A percentile compares a stretch with the other conserved stretches of the same genome.
These are phyloP conservation scores for Triangularia verruculosa DNA, from an alignment of 2,329 filamentous ascomycete genomes.

Conservation along the genomic window DNA sequence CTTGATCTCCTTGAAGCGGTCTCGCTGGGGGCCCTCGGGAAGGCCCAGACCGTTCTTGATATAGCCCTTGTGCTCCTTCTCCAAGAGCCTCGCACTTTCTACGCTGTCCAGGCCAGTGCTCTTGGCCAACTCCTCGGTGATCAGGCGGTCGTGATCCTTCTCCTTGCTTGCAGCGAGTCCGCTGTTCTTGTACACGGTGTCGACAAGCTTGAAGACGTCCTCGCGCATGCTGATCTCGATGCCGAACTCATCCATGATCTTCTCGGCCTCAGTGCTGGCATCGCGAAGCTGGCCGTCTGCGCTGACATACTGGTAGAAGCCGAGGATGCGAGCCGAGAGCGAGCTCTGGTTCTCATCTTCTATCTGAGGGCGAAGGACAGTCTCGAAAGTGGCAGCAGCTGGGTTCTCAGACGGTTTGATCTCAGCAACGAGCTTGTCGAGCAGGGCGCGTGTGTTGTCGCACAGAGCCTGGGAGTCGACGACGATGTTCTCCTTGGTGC, in stretches of 20 bases:
- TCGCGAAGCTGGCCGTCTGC: constrained; percentile 65
- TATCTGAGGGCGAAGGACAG: constrained; percentile 64
- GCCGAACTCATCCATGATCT: constrained; percentile 70
- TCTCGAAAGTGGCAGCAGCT: constrained; percentile 52
- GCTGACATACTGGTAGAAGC: constrained; percentile 79
- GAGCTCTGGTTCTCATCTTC: constrained; percentile 66
- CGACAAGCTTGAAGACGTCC: constrained; percentile 69
- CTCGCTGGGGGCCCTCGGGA: constrained; percentile 65
- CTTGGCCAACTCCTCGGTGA: constrained; percentile 27
- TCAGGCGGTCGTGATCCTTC: constrained; percentile 46
- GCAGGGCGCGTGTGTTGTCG: constrained; percentile 57
- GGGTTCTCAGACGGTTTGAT: constrained; percentile 49
- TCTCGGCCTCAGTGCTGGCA: constrained; percentile 73
- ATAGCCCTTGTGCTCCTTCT: constrained; percentile 75
- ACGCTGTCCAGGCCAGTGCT: constrained; percentile 43
- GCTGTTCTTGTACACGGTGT: constrained; percentile 53
- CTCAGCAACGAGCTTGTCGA: constrained; percentile 66
- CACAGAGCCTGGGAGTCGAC: constrained; percentile 65
- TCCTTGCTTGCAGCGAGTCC: constrained; percentile 46
- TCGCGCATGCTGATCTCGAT: constrained; percentile 81
- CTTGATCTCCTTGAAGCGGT: constrained; percentile 84
- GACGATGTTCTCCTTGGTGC: constrained; percentile 66
- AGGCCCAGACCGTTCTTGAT: constrained; percentile 73
- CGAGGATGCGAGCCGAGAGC: constrained; percentile 62
- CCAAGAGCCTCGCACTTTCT: constrained; percentile 68